These are phyloP conservation scores for Amaranthus cruentus DNA, from an alignment of 148 eudicot species.

Conservation along the genomic window DNA sequence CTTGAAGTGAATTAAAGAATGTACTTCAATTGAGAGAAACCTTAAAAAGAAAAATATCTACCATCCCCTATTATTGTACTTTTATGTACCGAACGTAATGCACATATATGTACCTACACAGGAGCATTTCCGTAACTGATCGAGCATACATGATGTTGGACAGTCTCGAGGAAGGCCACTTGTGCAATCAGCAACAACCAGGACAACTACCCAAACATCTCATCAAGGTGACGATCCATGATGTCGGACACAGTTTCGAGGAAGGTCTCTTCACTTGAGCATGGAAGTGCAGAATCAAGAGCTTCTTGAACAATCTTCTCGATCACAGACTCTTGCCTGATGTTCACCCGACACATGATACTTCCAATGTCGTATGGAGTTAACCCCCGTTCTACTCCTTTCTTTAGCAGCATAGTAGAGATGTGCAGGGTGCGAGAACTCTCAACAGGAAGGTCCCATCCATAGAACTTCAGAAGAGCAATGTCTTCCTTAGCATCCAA, in stretches of 20 bases:
- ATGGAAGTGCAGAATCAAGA: constrained; percentile 48
- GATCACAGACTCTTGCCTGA: constrained; percentile 55
- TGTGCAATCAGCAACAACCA: no score
- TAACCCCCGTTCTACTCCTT: constrained; percentile 59
- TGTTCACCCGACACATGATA: constrained; percentile 65
- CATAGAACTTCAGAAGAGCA: constrained; percentile 58
- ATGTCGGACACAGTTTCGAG: constrained; percentile 53
- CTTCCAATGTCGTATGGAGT: constrained; percentile 70
- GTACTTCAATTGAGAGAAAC: constrained; percentile 26
- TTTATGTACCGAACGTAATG: constrained; percentile 25
- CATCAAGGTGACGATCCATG: constrained; percentile 61
- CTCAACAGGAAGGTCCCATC: constrained; percentile 61
- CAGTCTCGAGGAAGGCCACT: no score
- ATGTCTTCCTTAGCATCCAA: constrained; percentile 80
- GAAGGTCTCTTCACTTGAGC: constrained; percentile 51
- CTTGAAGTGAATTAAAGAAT: constrained; percentile 20
- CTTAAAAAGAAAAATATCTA: constrained; percentile 10
- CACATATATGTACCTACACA: constrained; percentile 27
- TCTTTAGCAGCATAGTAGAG: constrained; percentile 74
- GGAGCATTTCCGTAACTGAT: background rate
- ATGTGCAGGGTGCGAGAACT: constrained; percentile 62
- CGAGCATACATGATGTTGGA: no score
- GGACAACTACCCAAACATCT: constrained; percentile 23
- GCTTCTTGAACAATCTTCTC: constrained; percentile 71
- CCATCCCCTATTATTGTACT: constrained; percentile 25